Base-by-base conservation (phyloP, 768 basidiomycete species). In the Cyathus striatus region DNA sequence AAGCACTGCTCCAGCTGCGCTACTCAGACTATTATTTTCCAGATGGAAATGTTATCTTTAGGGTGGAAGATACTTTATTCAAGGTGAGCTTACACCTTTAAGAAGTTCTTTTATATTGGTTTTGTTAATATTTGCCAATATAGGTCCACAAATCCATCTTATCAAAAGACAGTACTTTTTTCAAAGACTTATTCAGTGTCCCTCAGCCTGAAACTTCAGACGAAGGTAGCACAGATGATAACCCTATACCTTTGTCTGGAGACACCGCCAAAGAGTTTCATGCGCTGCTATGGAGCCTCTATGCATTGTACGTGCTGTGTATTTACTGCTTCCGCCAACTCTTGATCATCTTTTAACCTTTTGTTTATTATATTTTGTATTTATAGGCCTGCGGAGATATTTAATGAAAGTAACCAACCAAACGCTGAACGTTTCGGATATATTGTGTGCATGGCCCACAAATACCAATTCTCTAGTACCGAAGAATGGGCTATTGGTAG, bases 271-370 rank as follows among this genome's bases (percentile, higher is more conserved):
- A 39, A 6, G 30, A 48, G 27, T 45, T 51, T 30, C 47, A 44
- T 20, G 33, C 47, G 4, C 23, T 43, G 20, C 18, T 47, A 34
- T 52, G 44, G 66, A 65, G 64, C 2, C 43, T 72, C 14, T 73
- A 72, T 48, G 68, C 73, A 9, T 48, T 74, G 71, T 73, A 45
- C 55, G 69, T 50, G 32, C 16, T 10, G 27, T 44, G 37, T 38
- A 18, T 25, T 33, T 41, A 23, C 30, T 49, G 10, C 21, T 26
- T 27, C 35, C 10, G 10, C 35, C 21, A 13, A n/a, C n/a, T n/a
- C 27, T 9, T 30, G 9, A 22, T 38, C 40, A 38, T n/a, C n/a
- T n/a, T n/a, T 3, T 12, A 5, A 22, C n/a, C 20, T 42, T 23
- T 37, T n/a, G 23, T 25, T 49, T 14, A 34, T 23, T 16, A 23